Base-by-base conservation (phyloP, 2,329 filamentous ascomycete genomes). In the Fusarium incarnatum region DNA sequence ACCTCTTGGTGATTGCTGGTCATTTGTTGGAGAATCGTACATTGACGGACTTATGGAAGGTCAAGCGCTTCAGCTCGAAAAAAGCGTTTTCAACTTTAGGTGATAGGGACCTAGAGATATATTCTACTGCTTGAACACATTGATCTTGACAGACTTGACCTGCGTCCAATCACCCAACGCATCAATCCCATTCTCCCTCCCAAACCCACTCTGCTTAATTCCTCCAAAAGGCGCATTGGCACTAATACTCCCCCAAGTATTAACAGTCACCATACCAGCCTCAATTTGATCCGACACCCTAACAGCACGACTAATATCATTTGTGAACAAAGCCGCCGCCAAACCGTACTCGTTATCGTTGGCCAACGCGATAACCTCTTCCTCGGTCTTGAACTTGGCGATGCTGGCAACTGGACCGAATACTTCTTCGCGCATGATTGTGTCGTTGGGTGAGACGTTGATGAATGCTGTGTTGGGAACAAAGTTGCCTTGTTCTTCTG, bases 241-340 rank as follows among this genome's bases (percentile, higher is more conserved):
- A 45, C 71, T 70, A 8, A 74, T 48, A 20, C 67, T 69, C 20
- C 75, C 76, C 66, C 74, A 76, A 0, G 69, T 68, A 73, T 91
- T 90, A 30, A 90, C 85, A 50, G 88, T 89, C 3, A 92, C 85
- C 88, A 91, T 91, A 7, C 90, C 90, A 0, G 89, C 86, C 68
- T 92, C 87, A 41, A 92, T 57, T 23, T 55, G n/a, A 4, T 73
- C 71, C 1, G 71, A 60, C 3, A 73, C 67, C 1, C 69, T 60
- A 9, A 72, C 55, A 4, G 63, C 68, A 3, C 62, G 79, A 2
- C 78, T 80, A 4, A 86, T 61, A 64, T 90, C 85, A 4, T 78
- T 79, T 7, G 82, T 86, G 78, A 87, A 90, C 0, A 90, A 82
- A 0, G 48, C 56, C 8, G 64, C 64, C 2, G 68, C 60, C 9